These are phyloP conservation scores for Ziziphus jujuba DNA, from an alignment of 306 rosid genomes.

Conservation along the genomic window DNA sequence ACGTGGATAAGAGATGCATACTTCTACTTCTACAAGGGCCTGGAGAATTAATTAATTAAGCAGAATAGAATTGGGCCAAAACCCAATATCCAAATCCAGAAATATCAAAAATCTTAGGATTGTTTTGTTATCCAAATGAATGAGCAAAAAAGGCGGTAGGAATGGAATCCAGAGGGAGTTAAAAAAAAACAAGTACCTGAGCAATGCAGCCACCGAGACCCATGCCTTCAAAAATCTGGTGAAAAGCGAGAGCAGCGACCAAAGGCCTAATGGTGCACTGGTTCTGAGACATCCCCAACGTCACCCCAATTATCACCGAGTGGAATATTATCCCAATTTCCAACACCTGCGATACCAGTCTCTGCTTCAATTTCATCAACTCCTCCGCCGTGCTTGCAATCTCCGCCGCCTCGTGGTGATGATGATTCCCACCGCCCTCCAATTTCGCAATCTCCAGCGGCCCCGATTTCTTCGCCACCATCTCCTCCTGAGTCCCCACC, in stretches of 20 bases:
- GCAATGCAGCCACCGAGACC: constrained; percentile 98
- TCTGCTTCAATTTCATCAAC: constrained; percentile 60
- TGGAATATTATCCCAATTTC: constrained; percentile 96
- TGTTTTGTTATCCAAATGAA: no score
- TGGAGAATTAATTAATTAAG: no score
- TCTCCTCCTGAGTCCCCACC: constrained; percentile 33
- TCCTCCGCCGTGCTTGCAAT: constrained; percentile 25
- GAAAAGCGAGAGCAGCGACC: constrained; percentile 87
- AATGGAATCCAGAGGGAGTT: no score
- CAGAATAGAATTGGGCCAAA: no score
- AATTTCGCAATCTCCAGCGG: constrained; percentile 16
- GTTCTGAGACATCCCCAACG: constrained; percentile 96
- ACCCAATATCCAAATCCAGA: no score
- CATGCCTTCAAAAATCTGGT: constrained; percentile 94
- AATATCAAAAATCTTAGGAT: no score
- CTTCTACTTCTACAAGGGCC: no score
- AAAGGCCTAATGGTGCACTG: constrained; percentile 87
- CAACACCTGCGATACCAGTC: constrained; percentile 74
- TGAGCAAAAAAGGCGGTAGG: no score
- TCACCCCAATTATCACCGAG: constrained; percentile 82
- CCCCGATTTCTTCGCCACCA: constrained; percentile 6
- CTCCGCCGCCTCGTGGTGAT: not conserved
- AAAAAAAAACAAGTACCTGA: constrained; percentile 48
- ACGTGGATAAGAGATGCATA: no score
- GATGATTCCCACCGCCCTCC: constrained; percentile 17